Conservation (phyloP, 2,329 filamentous ascomycete genomes). For the Colletotrichum graminicola region DNA sequence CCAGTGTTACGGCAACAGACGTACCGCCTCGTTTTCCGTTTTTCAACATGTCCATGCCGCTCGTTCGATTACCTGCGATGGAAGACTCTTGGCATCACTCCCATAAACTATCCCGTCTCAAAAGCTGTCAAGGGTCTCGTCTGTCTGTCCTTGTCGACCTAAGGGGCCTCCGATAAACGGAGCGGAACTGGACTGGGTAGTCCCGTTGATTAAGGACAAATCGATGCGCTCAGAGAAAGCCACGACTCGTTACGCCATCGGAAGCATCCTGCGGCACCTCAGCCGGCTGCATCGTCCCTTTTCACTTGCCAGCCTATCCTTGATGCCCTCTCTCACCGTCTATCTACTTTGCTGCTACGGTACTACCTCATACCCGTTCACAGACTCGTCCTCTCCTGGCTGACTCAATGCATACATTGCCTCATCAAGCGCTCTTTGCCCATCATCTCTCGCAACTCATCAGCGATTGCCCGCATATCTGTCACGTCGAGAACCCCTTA, state of each 20-base stretch:
- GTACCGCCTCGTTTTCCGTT: neutral
- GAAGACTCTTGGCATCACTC: neutral
- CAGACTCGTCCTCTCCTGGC: neutral
- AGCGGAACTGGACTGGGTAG: neutral
- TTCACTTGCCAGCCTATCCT: neutral
- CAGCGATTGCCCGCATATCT: constrained; percentile 29
- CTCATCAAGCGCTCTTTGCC: constrained; percentile 14
- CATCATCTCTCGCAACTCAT: constrained; percentile 38
- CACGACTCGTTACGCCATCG: constrained; percentile 13
- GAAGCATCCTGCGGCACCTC: constrained; percentile 2
- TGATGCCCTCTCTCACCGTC: constrained; percentile 15
- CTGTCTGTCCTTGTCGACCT: neutral
- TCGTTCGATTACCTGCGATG: neutral
- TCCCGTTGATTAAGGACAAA: neutral
- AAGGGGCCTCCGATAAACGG: neutral
- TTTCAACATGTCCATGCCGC: neutral
- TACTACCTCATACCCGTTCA: neutral
- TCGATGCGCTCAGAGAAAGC: neutral
- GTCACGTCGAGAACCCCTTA: constrained; percentile 23
- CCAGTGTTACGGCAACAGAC: neutral
- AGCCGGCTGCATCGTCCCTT: neutral
- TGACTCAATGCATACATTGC: constrained; percentile 4
- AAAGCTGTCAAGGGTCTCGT: neutral
- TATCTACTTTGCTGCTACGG: neutral
- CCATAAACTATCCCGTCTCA: neutral